A percentile compares a stretch with the other conserved stretches of the same genome.
Evolutionary conservation across 2,329 filamentous ascomycete species (phyloP).

Genomic region (Peltaster fructicola): DNA sequence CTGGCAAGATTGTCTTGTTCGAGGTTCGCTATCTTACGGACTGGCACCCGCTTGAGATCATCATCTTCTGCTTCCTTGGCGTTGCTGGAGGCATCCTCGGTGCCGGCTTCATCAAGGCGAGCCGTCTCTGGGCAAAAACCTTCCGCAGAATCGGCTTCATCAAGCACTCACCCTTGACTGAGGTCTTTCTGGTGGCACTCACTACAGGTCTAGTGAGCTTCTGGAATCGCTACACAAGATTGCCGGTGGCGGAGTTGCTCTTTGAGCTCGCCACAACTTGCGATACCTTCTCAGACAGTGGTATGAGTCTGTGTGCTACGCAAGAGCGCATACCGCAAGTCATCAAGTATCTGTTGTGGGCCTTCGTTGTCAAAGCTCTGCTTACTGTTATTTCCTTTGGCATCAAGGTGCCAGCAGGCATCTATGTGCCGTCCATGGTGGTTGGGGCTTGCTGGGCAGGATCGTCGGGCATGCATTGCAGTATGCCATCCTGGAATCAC

Average conservation of each 20-base stretch:
- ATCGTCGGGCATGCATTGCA: slow-evolving; percentile 76
- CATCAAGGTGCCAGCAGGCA: slow-evolving; percentile 89
- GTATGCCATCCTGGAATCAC: slow-evolving; percentile 57
- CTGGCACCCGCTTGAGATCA: slow-evolving; percentile 87
- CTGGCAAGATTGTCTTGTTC: slow-evolving; percentile 90
- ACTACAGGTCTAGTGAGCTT: slow-evolving; percentile 74
- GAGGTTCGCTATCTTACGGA: slow-evolving; percentile 79
- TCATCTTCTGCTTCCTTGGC: slow-evolving; percentile 70
- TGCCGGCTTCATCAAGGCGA: slow-evolving; percentile 92
- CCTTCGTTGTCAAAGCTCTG: slow-evolving; percentile 78
- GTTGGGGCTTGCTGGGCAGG: slow-evolving; percentile 84
- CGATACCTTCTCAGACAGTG: slow-evolving; percentile 45
- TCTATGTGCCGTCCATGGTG: slow-evolving; percentile 98
- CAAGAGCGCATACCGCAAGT: slow-evolving; percentile 64
- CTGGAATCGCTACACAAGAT: slow-evolving; percentile 81
- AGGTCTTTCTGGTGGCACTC: slow-evolving; percentile 74
- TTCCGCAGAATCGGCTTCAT: slow-evolving; percentile 69
- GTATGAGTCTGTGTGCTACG: slow-evolving; percentile 64
- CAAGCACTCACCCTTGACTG: slow-evolving; percentile 67
- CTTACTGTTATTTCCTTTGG: slow-evolving; percentile 86
- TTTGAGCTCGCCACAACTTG: slow-evolving; percentile 86
- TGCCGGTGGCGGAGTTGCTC: slow-evolving; percentile 78
- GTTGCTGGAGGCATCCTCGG: slow-evolving; percentile 69
- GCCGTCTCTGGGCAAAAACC: slow-evolving; percentile 69
- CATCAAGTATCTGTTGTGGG: slow-evolving; percentile 51